These are phyloP conservation scores for Geosmithia morbida DNA, from an alignment of 2,329 filamentous ascomycete genomes.

Conservation along the genomic window DNA sequence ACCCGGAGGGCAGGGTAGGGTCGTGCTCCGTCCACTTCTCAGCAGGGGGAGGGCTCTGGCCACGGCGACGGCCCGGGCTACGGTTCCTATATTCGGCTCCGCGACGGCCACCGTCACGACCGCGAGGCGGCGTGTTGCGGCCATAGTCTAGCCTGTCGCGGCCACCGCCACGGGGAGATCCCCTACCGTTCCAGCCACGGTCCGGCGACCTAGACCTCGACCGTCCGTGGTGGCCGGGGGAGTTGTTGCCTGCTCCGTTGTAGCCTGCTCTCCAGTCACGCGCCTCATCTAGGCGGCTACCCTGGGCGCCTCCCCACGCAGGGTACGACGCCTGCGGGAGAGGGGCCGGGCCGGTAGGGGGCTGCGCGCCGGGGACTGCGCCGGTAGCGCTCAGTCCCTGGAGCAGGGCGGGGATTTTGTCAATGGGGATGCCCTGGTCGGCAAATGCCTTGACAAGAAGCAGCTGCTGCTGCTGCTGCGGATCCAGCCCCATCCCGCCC, in stretches of 20 bases:
- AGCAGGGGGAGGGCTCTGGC: constrained; percentile 37
- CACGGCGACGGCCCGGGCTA: constrained; percentile 59
- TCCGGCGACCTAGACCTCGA: constrained; percentile 72
- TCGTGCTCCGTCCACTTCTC: constrained; percentile 74
- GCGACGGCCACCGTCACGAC: constrained; percentile 36
- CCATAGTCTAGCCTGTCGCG: constrained; percentile 61
- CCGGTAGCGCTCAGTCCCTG: constrained; percentile 27
- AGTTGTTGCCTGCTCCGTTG: constrained; percentile 41
- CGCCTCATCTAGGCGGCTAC: constrained; percentile 22
- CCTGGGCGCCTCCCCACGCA: constrained; percentile 17
- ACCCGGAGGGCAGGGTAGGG: constrained; percentile 52
- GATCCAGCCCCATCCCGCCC: constrained; percentile 21
- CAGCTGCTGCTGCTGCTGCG: constrained; percentile 54
- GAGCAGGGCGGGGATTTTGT: constrained; percentile 54
- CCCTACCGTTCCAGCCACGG: constrained; percentile 53
- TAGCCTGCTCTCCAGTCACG: constrained; percentile 36
- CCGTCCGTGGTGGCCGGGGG: constrained; percentile 43
- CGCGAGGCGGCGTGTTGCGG: constrained; percentile 49
- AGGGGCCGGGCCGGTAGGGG: constrained; percentile 22
- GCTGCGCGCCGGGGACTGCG: constrained; percentile 16
- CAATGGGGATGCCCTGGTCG: constrained; percentile 61
- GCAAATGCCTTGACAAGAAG: constrained; percentile 61
- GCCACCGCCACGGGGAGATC: constrained; percentile 43
- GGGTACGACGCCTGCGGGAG: constrained; percentile 27
- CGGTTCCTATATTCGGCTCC: constrained; percentile 72